A percentile compares a stretch with the other conserved stretches of the same genome.
These are phyloP conservation scores for Termitomyces sp. DNA, from an alignment of 768 basidiomycete species.

Conservation along the genomic window DNA sequence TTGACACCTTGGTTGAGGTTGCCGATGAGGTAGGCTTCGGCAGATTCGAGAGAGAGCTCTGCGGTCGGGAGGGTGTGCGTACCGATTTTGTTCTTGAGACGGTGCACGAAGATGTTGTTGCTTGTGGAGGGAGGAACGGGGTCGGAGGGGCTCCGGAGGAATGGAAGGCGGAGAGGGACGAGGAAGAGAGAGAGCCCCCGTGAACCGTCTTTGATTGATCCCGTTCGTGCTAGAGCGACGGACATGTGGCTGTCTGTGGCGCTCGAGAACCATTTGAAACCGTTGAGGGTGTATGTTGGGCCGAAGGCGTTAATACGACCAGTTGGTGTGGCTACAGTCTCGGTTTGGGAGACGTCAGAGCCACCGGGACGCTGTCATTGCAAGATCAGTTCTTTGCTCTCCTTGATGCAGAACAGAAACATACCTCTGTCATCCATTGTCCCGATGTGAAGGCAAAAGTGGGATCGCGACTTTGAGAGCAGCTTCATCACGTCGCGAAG, in stretches of 20 bases:
- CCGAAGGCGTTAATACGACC: constrained; percentile 36
- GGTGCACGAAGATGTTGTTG: constrained; percentile 68
- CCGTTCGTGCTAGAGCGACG: constrained; percentile 72
- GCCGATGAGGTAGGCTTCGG: constrained; percentile 65
- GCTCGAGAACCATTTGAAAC: constrained; percentile 84
- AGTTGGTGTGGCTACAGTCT: constrained; percentile 51
- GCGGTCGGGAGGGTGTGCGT: constrained; percentile 74
- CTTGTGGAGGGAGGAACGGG: constrained; percentile 42
- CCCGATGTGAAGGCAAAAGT: constrained; percentile 63
- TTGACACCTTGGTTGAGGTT: constrained; percentile 51
- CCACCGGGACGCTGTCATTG: constrained; percentile 57
- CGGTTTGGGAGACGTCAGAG: constrained; percentile 72
- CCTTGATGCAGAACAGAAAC: constrained; percentile 20
- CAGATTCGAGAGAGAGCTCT: constrained; percentile 58
- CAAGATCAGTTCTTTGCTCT: neutral
- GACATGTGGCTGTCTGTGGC: constrained; percentile 75
- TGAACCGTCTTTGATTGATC: constrained; percentile 49
- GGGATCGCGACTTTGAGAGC: constrained; percentile 53
- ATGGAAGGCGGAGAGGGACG: constrained; percentile 58
- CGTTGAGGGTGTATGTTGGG: constrained; percentile 52
- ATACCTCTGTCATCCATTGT: constrained; percentile 83
- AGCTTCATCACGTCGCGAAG: neutral
- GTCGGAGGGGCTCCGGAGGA: constrained; percentile 37
- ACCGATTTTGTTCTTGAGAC: constrained; percentile 77
- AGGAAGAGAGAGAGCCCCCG: constrained; percentile 72